Conservation (phyloP, 192 early-diverging fungal genomes). For the Backusella circina region DNA sequence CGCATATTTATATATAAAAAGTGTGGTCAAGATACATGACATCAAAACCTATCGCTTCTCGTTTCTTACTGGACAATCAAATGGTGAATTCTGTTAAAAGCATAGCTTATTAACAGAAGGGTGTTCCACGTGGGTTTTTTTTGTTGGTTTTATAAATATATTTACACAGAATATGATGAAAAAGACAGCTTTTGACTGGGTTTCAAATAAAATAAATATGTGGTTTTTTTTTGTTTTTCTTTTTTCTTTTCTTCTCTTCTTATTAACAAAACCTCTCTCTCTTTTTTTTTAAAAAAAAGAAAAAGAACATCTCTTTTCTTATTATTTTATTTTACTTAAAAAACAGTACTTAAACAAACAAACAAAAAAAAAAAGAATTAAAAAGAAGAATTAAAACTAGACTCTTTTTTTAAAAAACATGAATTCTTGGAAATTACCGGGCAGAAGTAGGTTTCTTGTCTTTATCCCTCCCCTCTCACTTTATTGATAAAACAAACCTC, state of each 20-base stretch:
- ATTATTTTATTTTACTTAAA: constrained; percentile 1
- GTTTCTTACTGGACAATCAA: neutral
- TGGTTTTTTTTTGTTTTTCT: neutral
- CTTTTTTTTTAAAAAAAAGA: too few species aligned
- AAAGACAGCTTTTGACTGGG: neutral
- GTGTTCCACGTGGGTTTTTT: neutral
- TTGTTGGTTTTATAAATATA: neutral
- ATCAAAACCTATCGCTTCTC: neutral
- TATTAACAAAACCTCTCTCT: neutral
- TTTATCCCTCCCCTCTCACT: neutral
- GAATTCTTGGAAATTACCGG: constrained; percentile 38
- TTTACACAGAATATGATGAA: too few species aligned
- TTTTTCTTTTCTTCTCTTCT: neutral
- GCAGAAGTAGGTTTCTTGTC: constrained; percentile 30
- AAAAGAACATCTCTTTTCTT: neutral
- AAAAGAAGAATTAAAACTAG: too few species aligned
- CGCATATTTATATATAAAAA: neutral
- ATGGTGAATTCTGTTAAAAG: constrained; percentile 9
- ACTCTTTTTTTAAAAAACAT: neutral
- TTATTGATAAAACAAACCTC: neutral
- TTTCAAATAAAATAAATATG: neutral
- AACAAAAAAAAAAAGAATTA: neutral
- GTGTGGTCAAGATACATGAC: constrained; percentile 13
- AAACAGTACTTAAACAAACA: neutral
- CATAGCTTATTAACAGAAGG: constrained; percentile 3